Evolutionary conservation across 2,329 filamentous ascomycete species (phyloP).

Genomic region (Verticillium klebahnii): DNA sequence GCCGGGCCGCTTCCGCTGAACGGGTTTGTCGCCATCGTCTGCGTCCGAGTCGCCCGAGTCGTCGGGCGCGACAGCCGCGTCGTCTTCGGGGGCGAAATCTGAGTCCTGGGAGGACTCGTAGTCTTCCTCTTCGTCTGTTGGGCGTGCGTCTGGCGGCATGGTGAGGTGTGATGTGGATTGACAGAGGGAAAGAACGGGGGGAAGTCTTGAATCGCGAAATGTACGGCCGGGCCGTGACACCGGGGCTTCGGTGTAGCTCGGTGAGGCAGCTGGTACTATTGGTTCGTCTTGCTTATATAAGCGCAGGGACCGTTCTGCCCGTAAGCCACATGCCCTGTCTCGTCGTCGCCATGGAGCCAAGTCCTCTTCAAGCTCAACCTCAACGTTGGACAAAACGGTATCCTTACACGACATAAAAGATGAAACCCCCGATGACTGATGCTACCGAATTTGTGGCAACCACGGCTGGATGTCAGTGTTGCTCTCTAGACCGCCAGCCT

Average conservation of each 20-base stretch:
- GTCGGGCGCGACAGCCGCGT: constrained; percentile 37
- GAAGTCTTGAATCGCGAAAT: neutral
- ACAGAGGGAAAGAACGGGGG: neutral
- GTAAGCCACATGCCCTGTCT: too few relatives aligned
- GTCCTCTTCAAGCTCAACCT: too few relatives aligned
- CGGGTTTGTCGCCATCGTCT: constrained; percentile 16
- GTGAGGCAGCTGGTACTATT: neutral
- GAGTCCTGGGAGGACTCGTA: constrained; percentile 71
- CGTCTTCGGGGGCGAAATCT: constrained; percentile 61
- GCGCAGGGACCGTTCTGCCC: too few relatives aligned
- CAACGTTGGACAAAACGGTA: too few relatives aligned
- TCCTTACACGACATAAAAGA: too few relatives aligned
- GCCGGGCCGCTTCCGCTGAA: constrained; percentile 27
- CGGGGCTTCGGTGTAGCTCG: neutral
- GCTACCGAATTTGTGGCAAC: too few relatives aligned
- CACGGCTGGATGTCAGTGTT: too few relatives aligned
- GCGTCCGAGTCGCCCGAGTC: constrained; percentile 47
- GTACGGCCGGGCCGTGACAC: neutral
- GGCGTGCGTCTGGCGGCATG: constrained; percentile 37
- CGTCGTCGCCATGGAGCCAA: too few relatives aligned
- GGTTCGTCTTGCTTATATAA: neutral
- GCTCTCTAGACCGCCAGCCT: too few relatives aligned
- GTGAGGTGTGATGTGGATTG: constrained; percentile 10
- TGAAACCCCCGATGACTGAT: too few relatives aligned
- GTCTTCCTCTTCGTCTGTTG: constrained; percentile 40